Evolutionary conservation across 805 yeast genomes (phyloP).

Genomic region (Candida parachauliodes): DNA sequence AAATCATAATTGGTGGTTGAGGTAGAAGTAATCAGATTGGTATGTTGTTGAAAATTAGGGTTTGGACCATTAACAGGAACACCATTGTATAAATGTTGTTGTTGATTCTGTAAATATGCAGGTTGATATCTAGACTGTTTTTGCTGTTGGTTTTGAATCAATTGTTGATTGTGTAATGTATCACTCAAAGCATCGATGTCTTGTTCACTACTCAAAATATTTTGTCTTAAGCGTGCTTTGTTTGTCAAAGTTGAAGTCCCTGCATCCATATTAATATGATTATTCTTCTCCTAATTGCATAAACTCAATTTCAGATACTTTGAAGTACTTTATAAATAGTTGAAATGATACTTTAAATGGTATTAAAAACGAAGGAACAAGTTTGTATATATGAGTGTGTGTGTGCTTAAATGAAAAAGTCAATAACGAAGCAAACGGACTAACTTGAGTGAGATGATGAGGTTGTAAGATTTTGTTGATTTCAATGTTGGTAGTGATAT

Average conservation of each 20-base stretch:
- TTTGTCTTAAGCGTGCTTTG: conserved; percentile 29
- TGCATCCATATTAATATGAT: conserved; percentile 21
- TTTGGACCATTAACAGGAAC: neutral
- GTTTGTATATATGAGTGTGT: too few species aligned
- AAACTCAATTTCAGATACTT: too few species aligned
- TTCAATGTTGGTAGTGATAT: too few species aligned
- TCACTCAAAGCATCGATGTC: conserved; percentile 20
- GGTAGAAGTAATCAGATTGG: conserved; percentile 3
- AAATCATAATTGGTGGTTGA: conserved; percentile 21
- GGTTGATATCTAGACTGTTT: conserved; percentile 8
- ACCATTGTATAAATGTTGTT: conserved; percentile 6
- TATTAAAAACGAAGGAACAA: too few species aligned
- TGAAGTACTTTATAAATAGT: too few species aligned
- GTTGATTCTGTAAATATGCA: conserved; percentile 12
- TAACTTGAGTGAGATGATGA: too few species aligned
- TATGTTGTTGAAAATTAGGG: conserved; percentile 1
- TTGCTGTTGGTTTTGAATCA: conserved; percentile 9
- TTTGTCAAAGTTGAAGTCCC: conserved; percentile 17
- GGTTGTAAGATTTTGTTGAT: too few species aligned
- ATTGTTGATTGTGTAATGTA: conserved; percentile 13
- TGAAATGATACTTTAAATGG: too few species aligned
- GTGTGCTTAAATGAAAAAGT: too few species aligned
- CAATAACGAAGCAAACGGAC: too few species aligned
- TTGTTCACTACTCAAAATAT: conserved; percentile 29
- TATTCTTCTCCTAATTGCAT: too few species aligned